Evolutionary conservation across 2,329 filamentous ascomycete genomes (phyloP), one percentile per base, ranked within the genome.

Genomic region (Westerdykella aurantiaca): DNA sequence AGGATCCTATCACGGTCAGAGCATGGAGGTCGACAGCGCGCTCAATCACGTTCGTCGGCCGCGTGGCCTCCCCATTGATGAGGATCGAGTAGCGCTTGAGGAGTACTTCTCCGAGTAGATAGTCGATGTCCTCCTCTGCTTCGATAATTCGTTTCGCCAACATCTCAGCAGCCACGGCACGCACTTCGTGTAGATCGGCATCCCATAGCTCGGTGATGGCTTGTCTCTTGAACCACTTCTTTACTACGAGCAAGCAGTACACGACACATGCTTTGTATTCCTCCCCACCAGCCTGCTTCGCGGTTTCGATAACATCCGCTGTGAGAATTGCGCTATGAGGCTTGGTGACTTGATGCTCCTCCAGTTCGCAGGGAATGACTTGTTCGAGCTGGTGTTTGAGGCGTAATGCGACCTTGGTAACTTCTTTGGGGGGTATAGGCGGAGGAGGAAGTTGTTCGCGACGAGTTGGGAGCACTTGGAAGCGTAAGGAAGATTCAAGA

Each of bases 121-220:
- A 94, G 29, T 80, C 70, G 47, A 81, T 74, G 57, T 97, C 79
- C 31, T 94, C 85, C 61, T 96, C 91, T 2, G 68, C 70, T 68
- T 98, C 93, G 60, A 98, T 97, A 53, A 84, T 86, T 46, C 79
- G 75, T 72, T 97, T 98, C 16, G 93, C 90, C 58, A 98, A 85
- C 38, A 96, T 83, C 66, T 96, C 89, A 61, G 89, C 95, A 12
- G 93, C 90, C 2, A 79, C 73, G 2, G 88, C 88, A 23, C 91
- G 81, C 31, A 93, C 72, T 34, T 83, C 71, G 64, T 95, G 88
- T 33, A 97, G 74, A 47, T 88, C 85, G 6, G 90, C 83, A 67
- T 98, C 91, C 88, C 91, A 98, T 2, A 97, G 79, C 73, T 98
- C 93, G 6, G 83, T 67, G 22, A 76, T 50, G 1, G 88, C 82